Evolutionary conservation across 83 land plant species (phyloP), one percentile per base, ranked within the genome.

Genomic region (Larix sibirica): DNA sequence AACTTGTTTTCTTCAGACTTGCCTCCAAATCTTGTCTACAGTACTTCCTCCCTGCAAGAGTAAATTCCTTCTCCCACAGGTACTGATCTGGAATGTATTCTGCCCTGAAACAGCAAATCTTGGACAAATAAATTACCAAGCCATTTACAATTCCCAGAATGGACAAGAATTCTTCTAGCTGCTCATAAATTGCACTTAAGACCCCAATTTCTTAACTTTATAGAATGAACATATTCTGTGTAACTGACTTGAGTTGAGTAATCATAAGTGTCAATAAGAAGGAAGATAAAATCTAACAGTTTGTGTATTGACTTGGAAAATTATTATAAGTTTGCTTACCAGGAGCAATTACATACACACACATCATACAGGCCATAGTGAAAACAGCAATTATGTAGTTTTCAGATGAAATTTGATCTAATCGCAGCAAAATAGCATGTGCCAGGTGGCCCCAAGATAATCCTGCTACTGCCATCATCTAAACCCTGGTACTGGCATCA

Each of bases 21-120:
- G 91, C 99, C 99, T 97, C 95, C 71, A 97, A 70, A 78, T 97
- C 99, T 82, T 89, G 88, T 68, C 99, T 87, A 70, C 87, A 78
- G 87, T 94, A 97, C 80, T 81, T 85, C 75, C 92, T 91, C 42
- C 98, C 96, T 75, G 95, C 96, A 87, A 97, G 91, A 68, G 89
- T 83, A 87, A 97, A 97, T 81, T 96, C 96, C 54, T 83, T 83
- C 75, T 97, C 99, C 88, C 98, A 95, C 63, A 97, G 79, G 90
- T 97, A 97, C 82, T 90, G 96, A 64, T 94, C 87, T 33, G 95
- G 95, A 83, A 86, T 94, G 82, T 97, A 97, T 10, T 96, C 92
- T 21, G 99, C 99, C 91, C 99, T 97, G 99, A 81, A 89, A 65
- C 13, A 66, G 50, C 56, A 10, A 73, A 44, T 20, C 77, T 42